Percentiles rank a stretch among this genome's conserved stretches.
Evolutionary conservation across 768 basidiomycete genomes (phyloP).

Genomic region (Coprinopsis cinerea): DNA sequence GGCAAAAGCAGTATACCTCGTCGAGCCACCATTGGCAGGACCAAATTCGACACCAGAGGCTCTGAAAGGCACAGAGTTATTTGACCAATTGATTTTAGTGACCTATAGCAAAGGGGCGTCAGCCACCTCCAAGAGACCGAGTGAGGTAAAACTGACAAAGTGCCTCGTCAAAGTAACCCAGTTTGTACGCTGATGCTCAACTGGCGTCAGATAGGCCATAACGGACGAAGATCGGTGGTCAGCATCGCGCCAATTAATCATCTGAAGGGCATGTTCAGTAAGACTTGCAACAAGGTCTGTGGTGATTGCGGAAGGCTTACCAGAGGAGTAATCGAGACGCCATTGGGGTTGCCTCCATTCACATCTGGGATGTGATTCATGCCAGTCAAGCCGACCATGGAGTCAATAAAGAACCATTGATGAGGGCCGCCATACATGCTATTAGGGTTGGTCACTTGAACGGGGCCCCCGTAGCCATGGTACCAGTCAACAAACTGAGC

Average conservation of each 20-base stretch:
- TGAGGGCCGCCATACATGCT: constrained; percentile 54
- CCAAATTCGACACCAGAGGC: constrained; percentile 45
- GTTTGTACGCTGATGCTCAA: constrained; percentile 39
- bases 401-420: constrained; percentile 41
- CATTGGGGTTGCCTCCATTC: constrained; percentile 51
- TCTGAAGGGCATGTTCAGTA: constrained; percentile 18
- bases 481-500: constrained; percentile 38
- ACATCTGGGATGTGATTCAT: constrained; percentile 43
- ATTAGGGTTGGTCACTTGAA: constrained; percentile 48
- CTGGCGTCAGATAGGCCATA: constrained; percentile 49
- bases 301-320: constrained; percentile 21
- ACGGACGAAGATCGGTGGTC: constrained; percentile 53
- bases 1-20: constrained; percentile 35
- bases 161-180: constrained; percentile 44
- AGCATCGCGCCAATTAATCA: constrained; percentile 40
- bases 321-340: constrained; percentile 49
- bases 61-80: constrained; percentile 28
- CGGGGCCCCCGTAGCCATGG: constrained; percentile 48
- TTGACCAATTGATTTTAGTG: constrained; percentile 37
- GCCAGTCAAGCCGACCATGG: constrained; percentile 41
- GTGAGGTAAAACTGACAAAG: constrained; percentile 20
- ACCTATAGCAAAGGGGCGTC: constrained; percentile 24
- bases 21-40: constrained; percentile 29
- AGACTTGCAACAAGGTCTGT: neutral
- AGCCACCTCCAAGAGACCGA: neutral